Base-by-base conservation (phyloP, 2,329 filamentous ascomycete species). In the Plenodomus lindquistii region DNA sequence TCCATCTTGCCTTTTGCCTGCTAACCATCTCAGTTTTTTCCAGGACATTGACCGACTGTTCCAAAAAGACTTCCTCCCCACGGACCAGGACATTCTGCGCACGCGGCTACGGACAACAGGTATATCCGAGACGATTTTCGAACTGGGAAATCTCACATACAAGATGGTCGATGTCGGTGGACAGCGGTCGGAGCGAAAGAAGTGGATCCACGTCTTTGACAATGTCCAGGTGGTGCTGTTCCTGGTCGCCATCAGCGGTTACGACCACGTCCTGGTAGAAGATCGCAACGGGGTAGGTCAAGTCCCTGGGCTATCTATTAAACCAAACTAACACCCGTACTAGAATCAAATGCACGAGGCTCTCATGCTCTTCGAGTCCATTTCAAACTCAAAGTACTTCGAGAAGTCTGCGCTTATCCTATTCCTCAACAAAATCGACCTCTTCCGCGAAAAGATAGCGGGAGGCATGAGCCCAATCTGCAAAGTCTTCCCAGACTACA, bases 181-280 rank as follows among this genome's bases (percentile, higher is more conserved):
- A 48, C 91, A 96, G 71, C 82, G 91, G 63, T 96, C 91, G 21
- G 91, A 96, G 75, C 87, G 91, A 54, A 96, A 96, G 82, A 96
- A 96, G 79, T 96, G 91, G 91, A 96, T 96, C 55, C 91, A 96
- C 72, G 94, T 91, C 69, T 96, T 96, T 70, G 91, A 96, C 72
- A 94, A 94, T 57, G 91, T 96, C 54, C 91, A 94, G 67, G 92
- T 90, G 60, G 80, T 97, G 44, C 79, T 97, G 35, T 97, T 97
- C 76, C 82, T 97, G 59, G 93, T 96, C 43, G 92, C 93, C 40
- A 92, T 97, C 62, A 96, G 91, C 57, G 93, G 93, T 50, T 97
- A 97, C 72, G 93, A 97, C 69, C 94, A 97, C 73, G 96, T 92
- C 66, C 78, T 97, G 40, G 91, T 97, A 3, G 93, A 97, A 76